Conservation (phyloP, 1,284 basidiomycete genomes). For the Ganoderma multipileum region DNA sequence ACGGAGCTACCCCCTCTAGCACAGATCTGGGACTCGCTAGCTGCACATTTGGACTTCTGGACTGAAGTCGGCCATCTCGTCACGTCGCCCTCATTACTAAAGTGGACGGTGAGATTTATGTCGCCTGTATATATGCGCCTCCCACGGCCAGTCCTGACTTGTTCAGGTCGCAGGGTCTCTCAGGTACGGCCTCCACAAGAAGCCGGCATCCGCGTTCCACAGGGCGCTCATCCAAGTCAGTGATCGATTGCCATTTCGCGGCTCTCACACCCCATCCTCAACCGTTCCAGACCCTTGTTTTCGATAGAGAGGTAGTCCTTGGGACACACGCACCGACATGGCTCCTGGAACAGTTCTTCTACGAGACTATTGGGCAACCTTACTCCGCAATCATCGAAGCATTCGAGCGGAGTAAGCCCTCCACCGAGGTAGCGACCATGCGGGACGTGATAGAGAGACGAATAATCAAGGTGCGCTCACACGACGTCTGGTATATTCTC, state of each 20-base stretch:
- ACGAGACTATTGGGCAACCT: slow-evolving; percentile 62
- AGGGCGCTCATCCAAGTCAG: slow-evolving; percentile 66
- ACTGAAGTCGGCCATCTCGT: slow-evolving; percentile 59
- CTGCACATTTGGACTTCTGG: slow-evolving; percentile 61
- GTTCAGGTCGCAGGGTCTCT: slow-evolving; percentile 58
- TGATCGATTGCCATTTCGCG: not conserved
- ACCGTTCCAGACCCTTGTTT: slow-evolving; percentile 59
- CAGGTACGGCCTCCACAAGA: slow-evolving; percentile 49
- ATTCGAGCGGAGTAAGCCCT: slow-evolving; percentile 48
- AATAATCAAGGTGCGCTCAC: slow-evolving; percentile 55
- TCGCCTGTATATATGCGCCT: not conserved
- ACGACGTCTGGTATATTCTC: not conserved
- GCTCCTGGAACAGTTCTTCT: slow-evolving; percentile 71
- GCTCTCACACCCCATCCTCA: slow-evolving; percentile 5
- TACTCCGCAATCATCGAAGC: slow-evolving; percentile 52
- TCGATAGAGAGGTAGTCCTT: slow-evolving; percentile 62
- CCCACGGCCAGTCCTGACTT: not conserved
- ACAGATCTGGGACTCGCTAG: slow-evolving; percentile 60
- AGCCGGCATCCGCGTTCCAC: slow-evolving; percentile 58
- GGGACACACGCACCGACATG: slow-evolving; percentile 57
- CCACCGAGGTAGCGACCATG: slow-evolving; percentile 43
- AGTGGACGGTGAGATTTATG: slow-evolving; percentile 63
- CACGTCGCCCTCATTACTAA: slow-evolving; percentile 50
- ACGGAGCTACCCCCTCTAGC: slow-evolving; percentile 58
- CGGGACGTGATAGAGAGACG: slow-evolving; percentile 55